Evolutionary conservation across 2,329 filamentous ascomycete genomes (phyloP).

Genomic region (Boeremia exigua): DNA sequence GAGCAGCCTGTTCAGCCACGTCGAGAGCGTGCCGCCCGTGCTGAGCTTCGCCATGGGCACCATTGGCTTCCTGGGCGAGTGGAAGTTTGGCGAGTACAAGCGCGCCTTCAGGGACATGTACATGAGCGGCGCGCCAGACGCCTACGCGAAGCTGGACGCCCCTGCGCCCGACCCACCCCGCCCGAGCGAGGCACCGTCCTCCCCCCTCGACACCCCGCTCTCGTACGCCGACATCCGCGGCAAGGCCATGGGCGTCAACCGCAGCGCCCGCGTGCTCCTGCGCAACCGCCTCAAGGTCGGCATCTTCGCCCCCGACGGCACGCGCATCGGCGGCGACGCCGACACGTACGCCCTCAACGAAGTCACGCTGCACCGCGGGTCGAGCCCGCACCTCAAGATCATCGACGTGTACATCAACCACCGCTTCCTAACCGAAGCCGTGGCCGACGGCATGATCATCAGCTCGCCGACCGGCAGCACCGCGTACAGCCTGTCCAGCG

Average conservation of each 20-base stretch:
- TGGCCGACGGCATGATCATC: conserved; percentile 93
- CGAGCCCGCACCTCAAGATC: conserved; percentile 86
- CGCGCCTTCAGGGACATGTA: conserved; percentile 91
- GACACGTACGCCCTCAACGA: conserved; percentile 84
- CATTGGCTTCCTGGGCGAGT: conserved; percentile 91
- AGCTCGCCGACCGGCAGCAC: conserved; percentile 94
- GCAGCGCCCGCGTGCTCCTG: conserved; percentile 81
- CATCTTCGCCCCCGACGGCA: conserved; percentile 75
- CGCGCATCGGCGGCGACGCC: conserved; percentile 42
- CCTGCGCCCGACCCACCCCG: no score
- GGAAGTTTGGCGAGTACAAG: conserved; percentile 94
- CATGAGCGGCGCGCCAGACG: conserved; percentile 71
- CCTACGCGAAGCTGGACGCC: conserved; percentile 64
- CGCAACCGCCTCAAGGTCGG: conserved; percentile 87
- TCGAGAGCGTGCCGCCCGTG: conserved; percentile 83
- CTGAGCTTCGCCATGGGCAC: conserved; percentile 97
- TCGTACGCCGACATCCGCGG: conserved; percentile 76
- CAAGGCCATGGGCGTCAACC: conserved; percentile 77
- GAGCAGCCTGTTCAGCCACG: conserved; percentile 83
- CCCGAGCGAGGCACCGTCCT: no score
- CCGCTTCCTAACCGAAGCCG: conserved; percentile 88
- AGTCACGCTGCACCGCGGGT: conserved; percentile 89
- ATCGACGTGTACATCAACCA: conserved; percentile 91
- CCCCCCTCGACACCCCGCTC: conserved; percentile 33
- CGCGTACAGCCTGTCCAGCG: conserved; percentile 91